Conservation (phyloP, 257 asterid species). For the Gentiana straminea region DNA sequence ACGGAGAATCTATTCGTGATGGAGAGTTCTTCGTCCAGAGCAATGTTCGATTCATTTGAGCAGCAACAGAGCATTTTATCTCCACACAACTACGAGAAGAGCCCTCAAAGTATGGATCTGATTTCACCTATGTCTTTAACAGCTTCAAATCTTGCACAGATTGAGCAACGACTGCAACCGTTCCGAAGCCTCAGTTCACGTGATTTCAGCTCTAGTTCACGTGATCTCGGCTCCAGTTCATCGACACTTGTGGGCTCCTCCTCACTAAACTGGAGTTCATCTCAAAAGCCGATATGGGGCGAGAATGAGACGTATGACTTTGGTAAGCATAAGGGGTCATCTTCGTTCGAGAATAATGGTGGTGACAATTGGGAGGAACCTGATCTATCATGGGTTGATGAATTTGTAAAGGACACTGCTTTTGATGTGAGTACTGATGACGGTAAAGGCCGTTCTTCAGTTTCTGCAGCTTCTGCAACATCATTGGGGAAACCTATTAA, state of each 20-base stretch:
- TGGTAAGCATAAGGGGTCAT: constrained; percentile 42
- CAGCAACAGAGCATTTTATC: constrained; percentile 65
- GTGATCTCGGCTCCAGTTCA: constrained; percentile 47
- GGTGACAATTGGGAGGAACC: constrained; percentile 60
- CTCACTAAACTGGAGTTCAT: constrained; percentile 56
- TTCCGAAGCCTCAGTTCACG: constrained; percentile 45
- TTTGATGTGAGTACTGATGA: constrained; percentile 23
- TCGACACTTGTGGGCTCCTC: constrained; percentile 37
- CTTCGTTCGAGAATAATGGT: constrained; percentile 40
- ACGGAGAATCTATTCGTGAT: constrained; percentile 59
- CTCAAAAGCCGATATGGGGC: constrained; percentile 52
- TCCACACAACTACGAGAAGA: constrained; percentile 64
- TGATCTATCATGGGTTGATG: constrained; percentile 81
- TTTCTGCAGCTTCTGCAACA: constrained; percentile 18
- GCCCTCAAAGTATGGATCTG: constrained; percentile 55
- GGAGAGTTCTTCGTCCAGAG: constrained; percentile 64
- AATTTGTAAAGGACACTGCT: constrained; percentile 69
- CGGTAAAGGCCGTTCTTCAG: constrained; percentile 15
- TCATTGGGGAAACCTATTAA: constrained; percentile 22
- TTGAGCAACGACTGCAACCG: constrained; percentile 48
- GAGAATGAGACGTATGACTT: constrained; percentile 14
- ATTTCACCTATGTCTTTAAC: constrained; percentile 67
- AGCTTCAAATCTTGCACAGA: constrained; percentile 42
- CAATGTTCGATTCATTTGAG: constrained; percentile 53
- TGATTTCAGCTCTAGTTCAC: constrained; percentile 32